Base-by-base conservation (phyloP, 129 eudicot genomes). In the Flaveria linearis region DNA sequence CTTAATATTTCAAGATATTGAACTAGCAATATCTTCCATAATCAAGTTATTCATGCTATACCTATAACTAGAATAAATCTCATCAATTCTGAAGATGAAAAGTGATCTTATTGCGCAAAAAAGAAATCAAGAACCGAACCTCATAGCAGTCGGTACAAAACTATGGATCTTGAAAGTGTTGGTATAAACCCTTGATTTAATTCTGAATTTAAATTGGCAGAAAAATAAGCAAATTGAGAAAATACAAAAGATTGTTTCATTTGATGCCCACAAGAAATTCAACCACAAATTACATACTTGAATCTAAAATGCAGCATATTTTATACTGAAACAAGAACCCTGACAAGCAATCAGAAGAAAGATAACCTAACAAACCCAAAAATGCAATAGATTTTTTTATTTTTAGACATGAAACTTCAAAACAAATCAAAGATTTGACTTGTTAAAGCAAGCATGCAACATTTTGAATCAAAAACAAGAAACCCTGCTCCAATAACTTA, bases 341-440 rank as follows among this genome's bases (percentile, higher is more conserved):
- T 28, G 33, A 28, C 13, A 1, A 45, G 3, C 18, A 50, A 50
- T 50, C 56, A 50, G 56, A 50, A 14, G n/a, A 7, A 50, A 50
- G 20, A 50, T 14, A 6, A 51, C 56, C 56, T 51, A 51, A 50
- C 8, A 50, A 15, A 50, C n/a, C 18, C 5, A 50, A 15, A 66
- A 36, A 64, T n/a, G 49, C 72, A 30, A 51, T 68, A 55, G 58
- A 68, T 36, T 78, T 23, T 13, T 8, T 23, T 57, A 36, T 68
- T 57, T 28, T 23, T 41, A 45, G 26, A 77, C 49, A 53, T 42
- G 69, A 68, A 68, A 68, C 53, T 22, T 55, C 76, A 69, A 52
- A 17, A 5, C 14, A 62, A 75, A 63, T 69, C 49, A 58, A 6
- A 58, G 36, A 58, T 23, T 58, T 58, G 28, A 11, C 66, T 60